Evolutionary conservation across 345 rosid species (phyloP).

Genomic region (Eucalyptus rudis): DNA sequence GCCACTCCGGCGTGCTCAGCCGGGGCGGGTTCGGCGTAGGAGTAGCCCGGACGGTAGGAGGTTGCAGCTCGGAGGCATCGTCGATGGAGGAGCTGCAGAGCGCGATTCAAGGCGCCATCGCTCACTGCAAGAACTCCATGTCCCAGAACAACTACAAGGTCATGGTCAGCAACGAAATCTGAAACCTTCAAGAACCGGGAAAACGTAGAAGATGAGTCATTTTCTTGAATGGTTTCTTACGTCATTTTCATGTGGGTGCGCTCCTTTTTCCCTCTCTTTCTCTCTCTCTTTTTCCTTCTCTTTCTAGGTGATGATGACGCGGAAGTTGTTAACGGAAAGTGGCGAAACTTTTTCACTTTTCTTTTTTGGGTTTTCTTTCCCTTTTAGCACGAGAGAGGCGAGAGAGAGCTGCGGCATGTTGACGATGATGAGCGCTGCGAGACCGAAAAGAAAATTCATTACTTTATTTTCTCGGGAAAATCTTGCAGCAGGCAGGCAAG

Average conservation of each 20-base stretch:
- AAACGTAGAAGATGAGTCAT: background rate
- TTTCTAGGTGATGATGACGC: background rate
- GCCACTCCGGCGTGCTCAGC: constrained; percentile 70
- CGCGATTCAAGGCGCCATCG: constrained; percentile 85
- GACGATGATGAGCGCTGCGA: background rate
- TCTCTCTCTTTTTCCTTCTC: background rate
- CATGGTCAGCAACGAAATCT: background rate
- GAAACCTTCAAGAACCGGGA: background rate
- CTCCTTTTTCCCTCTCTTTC: background rate
- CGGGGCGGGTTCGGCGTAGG: constrained; percentile 12
- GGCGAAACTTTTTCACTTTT: background rate
- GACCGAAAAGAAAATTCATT: background rate
- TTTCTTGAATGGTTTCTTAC: background rate
- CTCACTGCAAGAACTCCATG: constrained; percentile 8
- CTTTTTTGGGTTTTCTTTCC: background rate
- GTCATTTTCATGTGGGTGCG: background rate
- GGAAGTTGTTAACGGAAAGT: background rate
- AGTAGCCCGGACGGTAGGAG: background rate
- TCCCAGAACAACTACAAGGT: background rate
- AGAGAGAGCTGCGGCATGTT: background rate
- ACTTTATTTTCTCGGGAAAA: background rate
- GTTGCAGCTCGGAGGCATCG: constrained; percentile 17
- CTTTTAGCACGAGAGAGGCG: background rate
- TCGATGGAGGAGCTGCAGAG: constrained; percentile 89
- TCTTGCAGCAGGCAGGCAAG: background rate